A percentile compares a stretch with the other conserved stretches of the same genome.
Conservation (phyloP, 192 early-diverging fungal genomes). For the Lobosporangium transversale region DNA sequence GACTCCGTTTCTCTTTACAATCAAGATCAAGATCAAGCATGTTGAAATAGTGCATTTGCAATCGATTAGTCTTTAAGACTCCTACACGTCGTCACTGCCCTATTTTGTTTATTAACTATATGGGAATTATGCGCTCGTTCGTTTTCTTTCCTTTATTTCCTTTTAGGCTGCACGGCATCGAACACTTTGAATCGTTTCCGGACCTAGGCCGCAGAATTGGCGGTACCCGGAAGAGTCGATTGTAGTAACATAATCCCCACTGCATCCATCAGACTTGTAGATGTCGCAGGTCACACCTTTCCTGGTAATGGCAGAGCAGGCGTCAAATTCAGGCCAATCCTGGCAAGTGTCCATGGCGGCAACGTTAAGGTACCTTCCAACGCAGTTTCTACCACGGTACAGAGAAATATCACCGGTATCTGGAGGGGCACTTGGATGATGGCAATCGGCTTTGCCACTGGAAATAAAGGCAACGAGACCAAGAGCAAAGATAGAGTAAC, state of each 20-base stretch:
- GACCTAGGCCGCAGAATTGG: neutral
- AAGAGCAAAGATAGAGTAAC: neutral
- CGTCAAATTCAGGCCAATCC: slow-evolving; percentile 1
- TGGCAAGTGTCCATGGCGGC: neutral
- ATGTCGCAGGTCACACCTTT: too few species aligned
- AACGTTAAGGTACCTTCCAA: neutral
- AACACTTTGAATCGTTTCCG: neutral
- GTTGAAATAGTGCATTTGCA: too few species aligned
- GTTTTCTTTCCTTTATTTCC: neutral
- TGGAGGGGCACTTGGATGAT: neutral
- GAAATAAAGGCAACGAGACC: neutral
- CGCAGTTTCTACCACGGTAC: neutral
- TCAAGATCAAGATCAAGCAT: too few species aligned
- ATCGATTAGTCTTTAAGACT: too few species aligned
- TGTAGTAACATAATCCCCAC: neutral
- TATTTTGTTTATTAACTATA: too few species aligned
- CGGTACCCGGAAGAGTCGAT: neutral
- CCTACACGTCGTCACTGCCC: too few species aligned
- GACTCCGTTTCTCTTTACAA: too few species aligned
- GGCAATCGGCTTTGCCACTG: neutral
- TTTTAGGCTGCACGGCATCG: neutral
- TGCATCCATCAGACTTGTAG: too few species aligned
- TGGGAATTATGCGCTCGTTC: too few species aligned
- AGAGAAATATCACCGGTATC: neutral
- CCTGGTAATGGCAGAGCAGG: neutral